phyloP scores from a whole-genome alignment of 2,329 filamentous ascomycete species.

The Venturia aucupariae region DNA sequence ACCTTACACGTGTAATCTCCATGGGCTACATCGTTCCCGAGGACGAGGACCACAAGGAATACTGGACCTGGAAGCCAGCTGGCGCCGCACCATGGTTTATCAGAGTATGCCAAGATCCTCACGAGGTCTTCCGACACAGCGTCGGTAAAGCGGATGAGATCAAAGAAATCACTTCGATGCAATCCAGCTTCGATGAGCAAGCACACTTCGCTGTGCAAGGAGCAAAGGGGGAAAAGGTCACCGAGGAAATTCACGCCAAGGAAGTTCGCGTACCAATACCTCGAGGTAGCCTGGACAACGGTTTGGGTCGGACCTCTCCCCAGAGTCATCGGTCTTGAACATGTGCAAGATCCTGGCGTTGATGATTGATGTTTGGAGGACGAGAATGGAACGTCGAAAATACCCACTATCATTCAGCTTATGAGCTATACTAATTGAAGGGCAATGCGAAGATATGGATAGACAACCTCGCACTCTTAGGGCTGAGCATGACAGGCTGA shows the following conservation, averaged over 20 bases:
- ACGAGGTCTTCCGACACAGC: slow-evolving; percentile 8
- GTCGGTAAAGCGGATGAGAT: slow-evolving; percentile 7
- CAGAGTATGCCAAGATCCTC: slow-evolving; percentile 13
- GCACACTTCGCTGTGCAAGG: background rate
- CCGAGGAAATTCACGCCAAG: background rate
- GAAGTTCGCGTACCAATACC: slow-evolving; percentile 10
- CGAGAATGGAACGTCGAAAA: background rate
- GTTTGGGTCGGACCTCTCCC: background rate
- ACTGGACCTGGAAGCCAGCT: slow-evolving; percentile 59
- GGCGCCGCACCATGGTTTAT: slow-evolving; percentile 15
- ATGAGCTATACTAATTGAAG: background rate
- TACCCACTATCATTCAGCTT: slow-evolving; percentile 4
- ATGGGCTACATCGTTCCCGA: slow-evolving; percentile 62
- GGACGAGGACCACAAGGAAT: slow-evolving; percentile 67
- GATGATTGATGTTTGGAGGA: background rate
- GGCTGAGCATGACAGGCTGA: background rate
- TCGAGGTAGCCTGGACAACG: slow-evolving; percentile 2
- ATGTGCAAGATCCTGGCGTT: background rate
- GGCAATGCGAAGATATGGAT: background rate
- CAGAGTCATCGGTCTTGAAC: background rate
- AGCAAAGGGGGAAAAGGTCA: background rate
- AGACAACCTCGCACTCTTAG: background rate
- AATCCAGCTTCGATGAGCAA: slow-evolving; percentile 8
- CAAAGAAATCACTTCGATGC: background rate
- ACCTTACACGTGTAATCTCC: slow-evolving; percentile 55